Evolutionary conservation across 2,329 filamentous ascomycete genomes (phyloP), one percentile per base, ranked within the genome.

Genomic region (Onygenales sp.): DNA sequence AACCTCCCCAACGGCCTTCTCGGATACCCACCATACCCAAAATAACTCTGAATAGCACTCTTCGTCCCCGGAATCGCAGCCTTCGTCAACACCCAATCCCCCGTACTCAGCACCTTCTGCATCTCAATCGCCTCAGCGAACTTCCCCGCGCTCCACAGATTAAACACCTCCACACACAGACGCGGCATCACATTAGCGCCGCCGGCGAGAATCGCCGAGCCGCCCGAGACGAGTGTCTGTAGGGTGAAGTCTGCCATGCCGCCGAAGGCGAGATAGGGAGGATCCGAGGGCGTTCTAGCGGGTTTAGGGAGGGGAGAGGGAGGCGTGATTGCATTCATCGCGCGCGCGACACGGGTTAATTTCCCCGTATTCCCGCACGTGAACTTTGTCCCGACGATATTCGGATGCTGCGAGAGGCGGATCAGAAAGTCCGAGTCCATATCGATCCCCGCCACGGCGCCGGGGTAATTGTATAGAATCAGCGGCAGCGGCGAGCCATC

Each of bases 291-390:
- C 65, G 63, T 11, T 62, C 61, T 10, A 58, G 55, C 6, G 58
- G 54, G 42, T 61, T 56, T 8, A 59, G 59, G 32, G 59, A 56
- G 60, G 2, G 68, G 67, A 3, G 68, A 69, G 21, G 60, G 27
- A 3, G 85, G 82, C 0, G 85, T 89, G 68, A 83, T 82, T 54
- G 88, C 87, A 61, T 86, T 74, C 47, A 85, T 82, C 45, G 83
- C 87, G 11, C 79, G 71, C 6, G 88, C 88, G 4, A 94, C 87
- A 39, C 88, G 84, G 9, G 88, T 91, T 59, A 94, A 78, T 74
- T 94, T 94, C 58, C 89, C 88, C 1, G 88, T 93, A 76, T 88
- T 93, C 59, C 87, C 88, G 67, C 88, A 94, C 40, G 88, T 94
- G 77, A 95, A 94, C 71, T 94, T 94, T 51, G 88, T 90, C 58